Evolutionary conservation across 2,329 filamentous ascomycete species (phyloP), one percentile per base, ranked within the genome.

Genomic region (Cordyceps javanica): DNA sequence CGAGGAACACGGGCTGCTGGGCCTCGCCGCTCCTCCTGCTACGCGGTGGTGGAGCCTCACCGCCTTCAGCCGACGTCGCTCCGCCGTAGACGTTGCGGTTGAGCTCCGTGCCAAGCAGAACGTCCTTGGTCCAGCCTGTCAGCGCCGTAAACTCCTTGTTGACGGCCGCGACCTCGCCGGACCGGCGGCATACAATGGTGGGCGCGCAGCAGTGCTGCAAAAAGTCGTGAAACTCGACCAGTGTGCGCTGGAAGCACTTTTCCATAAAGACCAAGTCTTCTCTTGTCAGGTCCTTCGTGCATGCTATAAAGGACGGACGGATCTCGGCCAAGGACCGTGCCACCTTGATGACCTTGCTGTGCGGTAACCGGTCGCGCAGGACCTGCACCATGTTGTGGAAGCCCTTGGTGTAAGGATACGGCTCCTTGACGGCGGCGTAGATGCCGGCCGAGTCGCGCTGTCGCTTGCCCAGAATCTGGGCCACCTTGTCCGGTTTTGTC

Each of bases 211-310:
- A 91, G 62, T 91, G 86, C 58, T 90, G 86, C 76, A 97, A 89
- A 63, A 95, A 94, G 62, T 96, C 91, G 68, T 97, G 91, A 66
- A 96, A 95, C 69, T 96, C 91, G 67, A 91, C 91, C 11, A 97
- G 78, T 0, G 91, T 95, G 38, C 94, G 85, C 72, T 99, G 94
- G 68, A 97, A 91, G 67, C 90, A 95, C 73, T 96, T 96, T 71
- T 99, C 94, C 89, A 96, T 96, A 71, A 97, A 97, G 23, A 99
- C 86, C 28, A 97, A 78, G 71, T 99, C 94, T 66, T 94, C 88
- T 19, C 87, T 80, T 62, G 91, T 92, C 60, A 97, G 77, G n/a
- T 90, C 91, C 66, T 90, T 89, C 21, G 90, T 96, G 61, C 91
- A 95, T 11, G 91, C 87, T 62, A 97, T 93, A 69, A 99, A 94